A percentile compares a stretch with the other conserved stretches of the same genome.
phyloP scores from a whole-genome alignment of 2,329 filamentous ascomycete species.

The Saccharata proteae region DNA sequence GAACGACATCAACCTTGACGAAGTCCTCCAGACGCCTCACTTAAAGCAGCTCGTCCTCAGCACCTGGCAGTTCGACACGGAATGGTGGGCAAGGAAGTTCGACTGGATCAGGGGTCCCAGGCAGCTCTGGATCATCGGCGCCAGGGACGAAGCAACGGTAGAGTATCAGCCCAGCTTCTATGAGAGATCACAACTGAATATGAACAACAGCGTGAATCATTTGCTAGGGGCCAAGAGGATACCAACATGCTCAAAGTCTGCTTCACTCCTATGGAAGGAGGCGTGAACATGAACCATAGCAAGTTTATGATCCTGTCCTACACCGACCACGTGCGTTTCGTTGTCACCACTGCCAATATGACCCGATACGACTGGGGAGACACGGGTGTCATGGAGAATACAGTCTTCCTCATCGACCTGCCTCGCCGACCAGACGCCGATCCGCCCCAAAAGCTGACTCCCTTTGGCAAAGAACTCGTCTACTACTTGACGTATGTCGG shows the following conservation, averaged over 20 bases:
- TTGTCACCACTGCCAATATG: constrained; percentile 78
- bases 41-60: constrained; percentile 71
- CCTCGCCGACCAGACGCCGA: constrained; percentile 40
- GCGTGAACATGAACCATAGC: constrained; percentile 73
- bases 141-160: constrained; percentile 31
- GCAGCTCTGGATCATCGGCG: constrained; percentile 48
- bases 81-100: constrained; percentile 68
- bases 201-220: constrained; percentile 20
- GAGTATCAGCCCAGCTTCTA: neutral
- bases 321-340: constrained; percentile 59
- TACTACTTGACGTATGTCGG: constrained; percentile 59
- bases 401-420: constrained; percentile 84
- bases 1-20: constrained; percentile 78
- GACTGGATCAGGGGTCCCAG: constrained; percentile 43
- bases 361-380: constrained; percentile 63
- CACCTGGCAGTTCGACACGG: constrained; percentile 74
- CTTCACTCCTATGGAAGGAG: constrained; percentile 69
- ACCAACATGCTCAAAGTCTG: constrained; percentile 50
- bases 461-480: constrained; percentile 58
- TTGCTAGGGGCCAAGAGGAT: constrained; percentile 17
- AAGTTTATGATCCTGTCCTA: constrained; percentile 89
- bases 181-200: constrained; percentile 18
- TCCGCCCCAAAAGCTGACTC: constrained; percentile 26
- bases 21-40: constrained; percentile 62
- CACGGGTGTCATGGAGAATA: constrained; percentile 73